Percentiles rank a stretch among this genome's conserved stretches.
Evolutionary conservation across 2,329 filamentous ascomycete genomes (phyloP).

Genomic region (Arachnomyces sp.): DNA sequence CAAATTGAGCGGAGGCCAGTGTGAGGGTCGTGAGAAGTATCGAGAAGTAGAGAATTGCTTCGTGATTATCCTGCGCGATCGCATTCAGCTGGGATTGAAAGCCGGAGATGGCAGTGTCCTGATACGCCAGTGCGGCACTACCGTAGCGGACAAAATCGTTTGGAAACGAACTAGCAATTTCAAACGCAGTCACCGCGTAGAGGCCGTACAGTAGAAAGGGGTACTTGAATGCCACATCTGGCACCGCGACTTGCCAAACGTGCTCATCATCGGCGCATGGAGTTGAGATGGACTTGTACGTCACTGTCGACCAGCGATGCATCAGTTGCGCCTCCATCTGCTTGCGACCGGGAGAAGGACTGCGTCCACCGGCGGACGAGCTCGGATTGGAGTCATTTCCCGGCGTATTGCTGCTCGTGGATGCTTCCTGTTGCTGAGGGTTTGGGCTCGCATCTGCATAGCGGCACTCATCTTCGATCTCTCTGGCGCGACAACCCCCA

Average conservation of each 20-base stretch:
- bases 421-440: not conserved
- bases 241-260: conserved; percentile 10
- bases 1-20: conserved; percentile 11
- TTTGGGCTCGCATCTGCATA: conserved; percentile 4
- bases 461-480: conserved; percentile 3
- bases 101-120: conserved; percentile 6
- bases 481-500: conserved; percentile 5
- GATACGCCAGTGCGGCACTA: conserved; percentile 9
- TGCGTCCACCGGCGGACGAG: not conserved
- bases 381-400: not conserved
- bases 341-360: not conserved
- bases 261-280: conserved; percentile 8
- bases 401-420: not conserved
- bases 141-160: conserved; percentile 6
- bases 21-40: conserved; percentile 12
- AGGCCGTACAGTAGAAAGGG: conserved; percentile 12
- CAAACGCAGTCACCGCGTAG: conserved; percentile 12
- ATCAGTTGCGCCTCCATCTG: conserved; percentile 17
- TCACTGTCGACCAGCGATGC: conserved; percentile 15
- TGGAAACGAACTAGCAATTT: conserved; percentile 5
- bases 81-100: conserved; percentile 9
- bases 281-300: conserved; percentile 12
- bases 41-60: conserved; percentile 11
- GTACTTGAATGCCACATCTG: conserved; percentile 8
- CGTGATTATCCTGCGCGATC: conserved; percentile 5